A percentile compares a stretch with the other conserved stretches of the same genome.
These are phyloP conservation scores for Cladobotryum mycophilum DNA, from an alignment of 2,329 filamentous ascomycete genomes.

Conservation along the genomic window DNA sequence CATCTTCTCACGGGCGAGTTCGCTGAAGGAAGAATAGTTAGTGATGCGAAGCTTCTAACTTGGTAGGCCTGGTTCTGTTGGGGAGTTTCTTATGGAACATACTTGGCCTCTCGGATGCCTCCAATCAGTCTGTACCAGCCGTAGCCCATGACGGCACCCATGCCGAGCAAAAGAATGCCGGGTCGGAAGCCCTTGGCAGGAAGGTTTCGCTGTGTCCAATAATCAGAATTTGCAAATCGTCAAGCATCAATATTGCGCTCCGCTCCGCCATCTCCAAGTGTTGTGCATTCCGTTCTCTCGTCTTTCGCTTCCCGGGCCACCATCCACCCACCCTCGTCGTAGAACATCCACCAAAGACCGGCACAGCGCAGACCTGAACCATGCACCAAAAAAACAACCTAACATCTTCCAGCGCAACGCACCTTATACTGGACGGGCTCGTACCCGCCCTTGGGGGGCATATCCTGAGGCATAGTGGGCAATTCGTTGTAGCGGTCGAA, in stretches of 20 bases:
- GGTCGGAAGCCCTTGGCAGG: slow-evolving; percentile 88
- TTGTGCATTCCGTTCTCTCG: too few species aligned
- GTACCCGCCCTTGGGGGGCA: slow-evolving; percentile 93
- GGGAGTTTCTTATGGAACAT: slow-evolving; percentile 31
- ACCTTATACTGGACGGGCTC: slow-evolving; percentile 96
- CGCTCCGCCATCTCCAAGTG: not conserved
- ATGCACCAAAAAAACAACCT: not conserved
- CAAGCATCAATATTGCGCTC: not conserved
- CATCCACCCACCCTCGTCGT: not conserved
- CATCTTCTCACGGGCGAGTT: slow-evolving; percentile 94
- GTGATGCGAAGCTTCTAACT: not conserved
- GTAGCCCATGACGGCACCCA: slow-evolving; percentile 75
- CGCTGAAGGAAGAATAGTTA: slow-evolving; percentile 44
- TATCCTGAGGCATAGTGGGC: slow-evolving; percentile 86
- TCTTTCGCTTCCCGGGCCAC: not conserved
- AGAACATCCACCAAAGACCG: not conserved
- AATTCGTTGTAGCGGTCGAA: slow-evolving; percentile 14
- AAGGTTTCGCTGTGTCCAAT: slow-evolving; percentile 66
- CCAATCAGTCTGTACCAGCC: slow-evolving; percentile 83
- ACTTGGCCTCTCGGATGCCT: slow-evolving; percentile 90
- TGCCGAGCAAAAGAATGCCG: slow-evolving; percentile 66
- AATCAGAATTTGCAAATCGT: not conserved
- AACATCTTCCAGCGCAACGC: slow-evolving; percentile 24
- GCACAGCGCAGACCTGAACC: rapidly evolving
- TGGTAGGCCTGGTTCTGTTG: not conserved